phyloP scores from a whole-genome alignment of 2,329 filamentous ascomycete genomes.

The Hypoxylon sp. region DNA sequence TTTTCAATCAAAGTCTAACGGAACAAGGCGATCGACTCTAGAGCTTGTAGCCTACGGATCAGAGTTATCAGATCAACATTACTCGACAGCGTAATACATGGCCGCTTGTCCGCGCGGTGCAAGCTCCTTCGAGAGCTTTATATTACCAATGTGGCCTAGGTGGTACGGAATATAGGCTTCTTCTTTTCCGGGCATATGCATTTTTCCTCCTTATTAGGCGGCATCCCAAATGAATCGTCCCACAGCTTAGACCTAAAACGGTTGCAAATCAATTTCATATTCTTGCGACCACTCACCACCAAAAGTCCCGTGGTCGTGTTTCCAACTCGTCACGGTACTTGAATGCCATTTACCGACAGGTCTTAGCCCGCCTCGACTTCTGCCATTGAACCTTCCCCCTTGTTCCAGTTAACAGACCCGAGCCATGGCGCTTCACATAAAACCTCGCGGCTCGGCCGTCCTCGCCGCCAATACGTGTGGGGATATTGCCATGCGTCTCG shows the following conservation, averaged over 20 bases:
- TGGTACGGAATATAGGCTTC: slow-evolving; percentile 30
- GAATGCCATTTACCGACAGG: slow-evolving; percentile 33
- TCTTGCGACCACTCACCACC: slow-evolving; percentile 29
- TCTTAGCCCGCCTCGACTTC: slow-evolving; percentile 36
- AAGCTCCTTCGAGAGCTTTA: slow-evolving; percentile 15
- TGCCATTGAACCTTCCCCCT: slow-evolving; percentile 24
- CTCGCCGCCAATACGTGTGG: slow-evolving; percentile 27
- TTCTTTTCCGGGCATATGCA: slow-evolving; percentile 40
- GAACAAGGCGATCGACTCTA: slow-evolving; percentile 1
- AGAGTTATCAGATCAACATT: slow-evolving; percentile 10
- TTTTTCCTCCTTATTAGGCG: slow-evolving; percentile 44
- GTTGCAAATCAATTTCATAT: slow-evolving; percentile 40
- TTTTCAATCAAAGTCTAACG: slow-evolving; percentile 12
- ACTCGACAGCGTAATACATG: slow-evolving; percentile 7
- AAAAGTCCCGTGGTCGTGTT: slow-evolving; percentile 27
- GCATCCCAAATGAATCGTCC: slow-evolving; percentile 45
- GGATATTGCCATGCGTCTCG: slow-evolving; percentile 30
- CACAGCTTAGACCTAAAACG: slow-evolving; percentile 37
- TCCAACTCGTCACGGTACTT: slow-evolving; percentile 39
- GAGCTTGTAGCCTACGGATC: slow-evolving; percentile 9
- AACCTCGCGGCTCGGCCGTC: slow-evolving; percentile 32
- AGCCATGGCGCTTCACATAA: slow-evolving; percentile 39
- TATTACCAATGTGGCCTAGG: slow-evolving; percentile 35
- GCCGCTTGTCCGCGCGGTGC: slow-evolving; percentile 13
- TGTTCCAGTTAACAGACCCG: slow-evolving; percentile 18